phyloP scores from a whole-genome alignment of 129 eudicot genomes.

The Flaveria brownii region DNA sequence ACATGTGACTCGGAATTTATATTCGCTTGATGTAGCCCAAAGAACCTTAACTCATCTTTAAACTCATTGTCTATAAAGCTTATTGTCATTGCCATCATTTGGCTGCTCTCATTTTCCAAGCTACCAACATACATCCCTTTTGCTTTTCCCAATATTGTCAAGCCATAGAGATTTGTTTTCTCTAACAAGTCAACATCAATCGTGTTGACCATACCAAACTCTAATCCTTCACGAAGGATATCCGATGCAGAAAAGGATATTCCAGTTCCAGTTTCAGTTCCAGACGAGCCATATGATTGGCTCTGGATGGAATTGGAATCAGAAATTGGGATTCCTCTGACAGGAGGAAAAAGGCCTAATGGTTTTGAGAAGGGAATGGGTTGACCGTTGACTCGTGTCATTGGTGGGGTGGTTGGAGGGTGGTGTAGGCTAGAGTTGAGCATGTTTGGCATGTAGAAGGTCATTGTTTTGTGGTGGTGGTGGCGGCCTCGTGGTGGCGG shows the following conservation, averaged over 20 bases:
- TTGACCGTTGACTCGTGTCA: constrained; percentile 30
- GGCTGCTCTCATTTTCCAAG: constrained; percentile 41
- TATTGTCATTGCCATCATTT: constrained; percentile 57
- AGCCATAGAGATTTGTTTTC: constrained; percentile 31
- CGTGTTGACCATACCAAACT: constrained; percentile 41
- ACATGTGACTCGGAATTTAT: constrained; percentile 44
- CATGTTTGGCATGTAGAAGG: constrained; percentile 53
- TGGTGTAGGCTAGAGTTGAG: constrained; percentile 24
- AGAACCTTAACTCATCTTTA: constrained; percentile 46
- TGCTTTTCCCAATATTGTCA: constrained; percentile 42
- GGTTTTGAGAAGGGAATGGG: constrained; percentile 42
- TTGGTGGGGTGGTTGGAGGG: constrained; percentile 32
- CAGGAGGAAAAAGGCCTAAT: constrained; percentile 40
- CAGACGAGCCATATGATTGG: constrained; percentile 33
- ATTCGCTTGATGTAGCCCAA: constrained; percentile 51
- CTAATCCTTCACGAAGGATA: constrained; percentile 46
- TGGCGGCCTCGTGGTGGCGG: constrained; percentile 21
- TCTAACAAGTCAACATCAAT: constrained; percentile 46
- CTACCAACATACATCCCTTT: constrained; percentile 55
- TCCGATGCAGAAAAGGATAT: constrained; percentile 35
- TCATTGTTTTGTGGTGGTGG: constrained; percentile 32
- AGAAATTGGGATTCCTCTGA: constrained; percentile 36
- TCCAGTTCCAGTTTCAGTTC: constrained; percentile 38
- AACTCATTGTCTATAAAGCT: constrained; percentile 33
- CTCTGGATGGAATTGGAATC: constrained; percentile 24